Percentiles rank a stretch among this genome's conserved stretches.
Conservation (phyloP, 352 stramenopile genomes). For the Aphanomyces stellatus region DNA sequence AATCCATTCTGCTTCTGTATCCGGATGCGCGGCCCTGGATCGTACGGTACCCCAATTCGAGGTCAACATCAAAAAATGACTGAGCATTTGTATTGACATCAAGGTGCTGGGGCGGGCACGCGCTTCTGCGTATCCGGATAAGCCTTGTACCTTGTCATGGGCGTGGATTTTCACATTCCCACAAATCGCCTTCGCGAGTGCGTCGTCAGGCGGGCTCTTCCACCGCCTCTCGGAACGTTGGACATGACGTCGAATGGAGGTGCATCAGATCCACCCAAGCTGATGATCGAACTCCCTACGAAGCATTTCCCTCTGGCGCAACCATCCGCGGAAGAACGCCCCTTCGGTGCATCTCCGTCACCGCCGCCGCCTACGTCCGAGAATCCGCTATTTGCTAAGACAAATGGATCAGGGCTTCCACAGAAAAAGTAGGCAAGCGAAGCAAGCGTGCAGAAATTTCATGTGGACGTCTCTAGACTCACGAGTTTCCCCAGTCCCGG, state of each 20-base stretch:
- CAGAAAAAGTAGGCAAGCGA: too few relatives aligned
- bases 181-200: too few relatives aligned
- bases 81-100: background rate
- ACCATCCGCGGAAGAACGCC: too few relatives aligned
- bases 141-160: background rate
- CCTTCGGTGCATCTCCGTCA: too few relatives aligned
- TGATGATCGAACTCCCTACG: background rate
- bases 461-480: background rate
- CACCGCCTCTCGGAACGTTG: too few relatives aligned
- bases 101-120: background rate
- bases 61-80: too few relatives aligned
- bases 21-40: too few relatives aligned
- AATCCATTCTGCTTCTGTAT: too few relatives aligned
- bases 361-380: background rate
- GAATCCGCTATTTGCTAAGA: constrained; percentile 2
- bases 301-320: background rate
- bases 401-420: background rate
- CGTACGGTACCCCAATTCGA: too few relatives aligned
- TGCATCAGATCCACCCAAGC: background rate
- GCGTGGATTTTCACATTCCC: too few relatives aligned
- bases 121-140: background rate
- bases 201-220: too few relatives aligned
- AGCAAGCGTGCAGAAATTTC: too few relatives aligned
- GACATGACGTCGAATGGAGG: background rate
- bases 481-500: background rate